phyloP scores from a whole-genome alignment of 352 stramenopile genomes.

The Phytophthora macrochlamydospora region DNA sequence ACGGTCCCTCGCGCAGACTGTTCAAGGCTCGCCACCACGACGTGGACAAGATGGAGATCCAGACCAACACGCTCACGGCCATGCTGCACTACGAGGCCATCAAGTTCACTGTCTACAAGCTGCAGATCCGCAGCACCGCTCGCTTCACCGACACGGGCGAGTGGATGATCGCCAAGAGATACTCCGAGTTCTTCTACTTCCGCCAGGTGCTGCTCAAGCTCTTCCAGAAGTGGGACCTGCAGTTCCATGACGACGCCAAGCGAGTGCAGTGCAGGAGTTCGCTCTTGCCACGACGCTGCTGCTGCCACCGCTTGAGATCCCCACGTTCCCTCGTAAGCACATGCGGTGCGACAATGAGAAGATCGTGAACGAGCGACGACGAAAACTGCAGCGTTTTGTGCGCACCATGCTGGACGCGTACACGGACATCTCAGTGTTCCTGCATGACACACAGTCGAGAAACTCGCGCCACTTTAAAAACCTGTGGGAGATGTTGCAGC shows the following conservation, averaged over 20 bases:
- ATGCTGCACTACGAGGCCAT: slow-evolving; percentile 41
- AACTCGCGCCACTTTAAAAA: slow-evolving; percentile 20
- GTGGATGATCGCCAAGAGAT: slow-evolving; percentile 67
- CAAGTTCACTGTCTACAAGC: slow-evolving; percentile 71
- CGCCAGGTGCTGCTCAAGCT: slow-evolving; percentile 50
- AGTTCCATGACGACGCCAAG: slow-evolving; percentile 30
- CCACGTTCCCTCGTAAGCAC: slow-evolving; percentile 62
- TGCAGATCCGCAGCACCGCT: slow-evolving; percentile 55
- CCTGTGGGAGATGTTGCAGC: slow-evolving; percentile 38
- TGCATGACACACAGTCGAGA: slow-evolving; percentile 36
- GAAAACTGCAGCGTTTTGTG: slow-evolving; percentile 58
- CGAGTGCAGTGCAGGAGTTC: slow-evolving; percentile 45
- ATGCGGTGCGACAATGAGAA: slow-evolving; percentile 57
- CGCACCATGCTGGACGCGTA: slow-evolving; percentile 61
- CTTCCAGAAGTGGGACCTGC: slow-evolving; percentile 51
- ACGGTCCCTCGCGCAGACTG: slow-evolving; percentile 39
- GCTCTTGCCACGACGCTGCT: slow-evolving; percentile 46
- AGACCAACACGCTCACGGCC: slow-evolving; percentile 48
- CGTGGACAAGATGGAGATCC: slow-evolving; percentile 54
- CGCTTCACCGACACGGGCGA: slow-evolving; percentile 29
- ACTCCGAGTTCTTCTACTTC: slow-evolving; percentile 71
- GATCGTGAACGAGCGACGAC: slow-evolving; percentile 57
- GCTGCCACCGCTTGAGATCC: slow-evolving; percentile 43
- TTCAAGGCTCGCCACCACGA: slow-evolving; percentile 55
- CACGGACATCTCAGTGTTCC: slow-evolving; percentile 62